A percentile compares a stretch with the other conserved stretches of the same genome.
phyloP scores from a whole-genome alignment of 805 yeast genomes.

The Candida palmyrensis region DNA sequence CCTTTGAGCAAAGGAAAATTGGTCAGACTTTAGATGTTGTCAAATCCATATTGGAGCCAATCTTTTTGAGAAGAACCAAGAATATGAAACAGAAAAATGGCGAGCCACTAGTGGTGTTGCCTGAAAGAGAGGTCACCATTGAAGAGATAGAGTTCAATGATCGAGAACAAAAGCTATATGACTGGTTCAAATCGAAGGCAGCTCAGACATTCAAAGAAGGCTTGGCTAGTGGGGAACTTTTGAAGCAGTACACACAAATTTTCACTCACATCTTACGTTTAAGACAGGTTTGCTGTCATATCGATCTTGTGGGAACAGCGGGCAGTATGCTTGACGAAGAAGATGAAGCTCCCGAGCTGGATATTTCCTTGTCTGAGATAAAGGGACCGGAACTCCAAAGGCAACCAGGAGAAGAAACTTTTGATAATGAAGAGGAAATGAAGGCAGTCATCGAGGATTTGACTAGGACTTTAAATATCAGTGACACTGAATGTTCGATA shows the following conservation, averaged over 20 bases:
- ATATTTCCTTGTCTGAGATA: slow-evolving; percentile 20
- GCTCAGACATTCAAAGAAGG: slow-evolving; percentile 56
- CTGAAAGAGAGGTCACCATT: slow-evolving; percentile 66
- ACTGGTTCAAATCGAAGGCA: slow-evolving; percentile 65
- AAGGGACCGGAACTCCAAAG: slow-evolving; percentile 13
- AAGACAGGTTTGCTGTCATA: slow-evolving; percentile 86
- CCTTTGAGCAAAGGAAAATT: slow-evolving; percentile 71
- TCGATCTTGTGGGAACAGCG: slow-evolving; percentile 52
- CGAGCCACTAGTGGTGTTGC: slow-evolving; percentile 65
- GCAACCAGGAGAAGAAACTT: slow-evolving; percentile 12
- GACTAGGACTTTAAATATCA: slow-evolving; percentile 25
- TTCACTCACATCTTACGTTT: slow-evolving; percentile 77
- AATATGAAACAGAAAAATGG: slow-evolving; percentile 76
- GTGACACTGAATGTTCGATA: slow-evolving; percentile 72
- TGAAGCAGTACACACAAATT: slow-evolving; percentile 71
- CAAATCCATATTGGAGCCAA: slow-evolving; percentile 80
- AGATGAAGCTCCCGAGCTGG: slow-evolving; percentile 17
- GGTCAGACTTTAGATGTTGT: slow-evolving; percentile 75
- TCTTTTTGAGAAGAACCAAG: slow-evolving; percentile 80
- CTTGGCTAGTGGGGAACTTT: slow-evolving; percentile 57
- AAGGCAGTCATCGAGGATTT: slow-evolving; percentile 9
- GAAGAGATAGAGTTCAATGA: slow-evolving; percentile 64
- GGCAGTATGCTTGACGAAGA: slow-evolving; percentile 49
- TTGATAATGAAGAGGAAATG: slow-evolving; percentile 16
- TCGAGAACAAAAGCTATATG: slow-evolving; percentile 61